Conservation (phyloP, 1,139 yeast species). For the Suhomyces terraborum region DNA sequence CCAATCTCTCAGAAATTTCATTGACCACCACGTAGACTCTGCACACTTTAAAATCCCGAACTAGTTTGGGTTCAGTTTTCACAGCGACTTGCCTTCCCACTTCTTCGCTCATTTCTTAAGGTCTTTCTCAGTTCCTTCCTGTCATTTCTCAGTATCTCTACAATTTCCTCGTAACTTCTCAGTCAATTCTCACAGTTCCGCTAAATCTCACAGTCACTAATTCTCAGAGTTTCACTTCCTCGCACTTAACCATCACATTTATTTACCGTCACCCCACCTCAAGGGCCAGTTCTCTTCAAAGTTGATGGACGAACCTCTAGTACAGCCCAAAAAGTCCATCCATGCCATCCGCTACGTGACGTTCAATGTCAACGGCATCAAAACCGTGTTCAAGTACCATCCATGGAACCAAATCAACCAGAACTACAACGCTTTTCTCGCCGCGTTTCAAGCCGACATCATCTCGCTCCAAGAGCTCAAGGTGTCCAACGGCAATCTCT, state of each 20-base stretch:
- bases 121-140: too few species aligned
- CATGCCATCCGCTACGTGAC: constrained; percentile 52
- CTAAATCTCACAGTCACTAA: too few species aligned
- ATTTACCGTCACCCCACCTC: neutral
- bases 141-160: too few species aligned
- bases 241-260: neutral
- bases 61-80: too few species aligned
- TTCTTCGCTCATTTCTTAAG: too few species aligned
- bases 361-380: constrained; percentile 84
- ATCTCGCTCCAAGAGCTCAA: constrained; percentile 86
- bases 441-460: constrained; percentile 66
- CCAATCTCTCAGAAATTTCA: too few species aligned
- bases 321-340: neutral
- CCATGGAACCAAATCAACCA: constrained; percentile 70
- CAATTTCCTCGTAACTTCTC: too few species aligned
- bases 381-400: constrained; percentile 75
- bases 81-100: too few species aligned
- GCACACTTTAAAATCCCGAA: too few species aligned
- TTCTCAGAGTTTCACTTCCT: too few species aligned
- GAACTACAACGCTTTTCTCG: constrained; percentile 53
- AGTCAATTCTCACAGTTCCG: too few species aligned
- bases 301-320: neutral
- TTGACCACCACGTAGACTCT: too few species aligned
- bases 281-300: neutral
- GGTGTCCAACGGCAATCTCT: constrained; percentile 52